Evolutionary conservation across 1,284 basidiomycete species (phyloP), one percentile per base, ranked within the genome.

Genomic region (Mycosarcoma mackinlayi): DNA sequence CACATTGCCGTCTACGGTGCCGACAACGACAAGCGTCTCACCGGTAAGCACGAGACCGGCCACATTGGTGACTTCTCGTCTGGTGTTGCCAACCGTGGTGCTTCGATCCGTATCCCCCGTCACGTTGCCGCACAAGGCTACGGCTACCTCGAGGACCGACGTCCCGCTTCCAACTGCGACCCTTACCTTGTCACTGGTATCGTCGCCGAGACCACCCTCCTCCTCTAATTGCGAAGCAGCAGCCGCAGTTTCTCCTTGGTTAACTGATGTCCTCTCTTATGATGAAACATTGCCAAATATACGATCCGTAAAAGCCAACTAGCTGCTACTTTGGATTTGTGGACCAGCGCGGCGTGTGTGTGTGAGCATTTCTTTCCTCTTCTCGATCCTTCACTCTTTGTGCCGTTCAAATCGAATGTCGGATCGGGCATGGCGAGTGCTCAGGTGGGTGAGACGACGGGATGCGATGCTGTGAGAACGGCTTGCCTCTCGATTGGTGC

Each of bases 71-170:
- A 85, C 62, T 99, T 99, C 88, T 92, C 90, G 75, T 92, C 92
- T 62, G 95, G 95, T 85, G 92, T 98, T 66, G 95, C 95, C 79
- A 93, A 98, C 88, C 92, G 95, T 85, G 95, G 94, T 82, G 93
- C 80, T 42, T 79, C 77, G 39, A 85, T 86, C 74, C 84, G 85
- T 59, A 90, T 96, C 58, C 94, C 94, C 55, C 87, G 94, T 79
- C 92, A 95, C 84, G 93, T 96, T 77, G 91, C 90, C 60, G 87
- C 90, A 31, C 90, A 94, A 85, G 94, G 94, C 68, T 92, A 90
- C 83, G 95, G 96, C 39, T 99, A 99, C 87, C 86, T 98, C 28
- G 78, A 79, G 67, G 76, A 79, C 68, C 64, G 78, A 25, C 76
- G 78, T 28, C 79, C 79, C 35, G 95, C 95, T 52, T 97, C 94